Percentiles rank a stretch among this genome's conserved stretches.
These are phyloP conservation scores for Trypanosoma lewisi DNA, from an alignment of 208 protist species.

Conservation along the genomic window DNA sequence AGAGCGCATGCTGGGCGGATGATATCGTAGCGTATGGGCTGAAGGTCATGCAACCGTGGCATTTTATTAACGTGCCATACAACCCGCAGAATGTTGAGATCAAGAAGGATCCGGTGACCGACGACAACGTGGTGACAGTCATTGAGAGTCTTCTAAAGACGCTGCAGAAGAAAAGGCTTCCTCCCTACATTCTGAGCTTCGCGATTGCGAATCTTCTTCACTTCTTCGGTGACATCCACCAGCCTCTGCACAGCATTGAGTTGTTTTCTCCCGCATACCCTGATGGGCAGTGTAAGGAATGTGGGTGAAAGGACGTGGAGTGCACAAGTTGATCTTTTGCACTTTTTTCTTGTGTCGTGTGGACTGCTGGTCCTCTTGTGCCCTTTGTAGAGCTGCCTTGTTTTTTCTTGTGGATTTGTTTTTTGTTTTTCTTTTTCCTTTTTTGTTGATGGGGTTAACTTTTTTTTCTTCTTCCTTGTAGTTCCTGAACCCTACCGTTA, in stretches of 20 bases:
- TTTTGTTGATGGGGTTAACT: too few species aligned
- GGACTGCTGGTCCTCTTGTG: too few species aligned
- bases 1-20: conserved; percentile 80
- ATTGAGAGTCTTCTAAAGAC: conserved; percentile 26
- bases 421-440: too few species aligned
- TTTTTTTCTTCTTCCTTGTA: too few species aligned
- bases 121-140: conserved; percentile 35
- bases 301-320: too few species aligned
- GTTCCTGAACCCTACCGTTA: too few species aligned
- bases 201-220: conserved; percentile 74
- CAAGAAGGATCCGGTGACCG: conserved; percentile 16
- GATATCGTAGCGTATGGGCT: conserved; percentile 67
- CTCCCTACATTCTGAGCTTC: conserved; percentile 54
- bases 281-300: too few species aligned
- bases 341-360: too few species aligned
- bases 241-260: conserved; percentile 69
- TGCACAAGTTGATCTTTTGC: too few species aligned
- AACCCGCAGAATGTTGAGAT: conserved; percentile 48
- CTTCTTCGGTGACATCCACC: conserved; percentile 84
- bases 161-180: conserved; percentile 10
- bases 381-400: too few species aligned
- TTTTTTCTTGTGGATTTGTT: too few species aligned
- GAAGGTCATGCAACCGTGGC: conserved; percentile 65
- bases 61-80: conserved; percentile 71
- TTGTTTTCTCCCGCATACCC: conserved; percentile 44